phyloP scores from a whole-genome alignment of 768 basidiomycete species.

The Dictyophora rubrovolvata region DNA sequence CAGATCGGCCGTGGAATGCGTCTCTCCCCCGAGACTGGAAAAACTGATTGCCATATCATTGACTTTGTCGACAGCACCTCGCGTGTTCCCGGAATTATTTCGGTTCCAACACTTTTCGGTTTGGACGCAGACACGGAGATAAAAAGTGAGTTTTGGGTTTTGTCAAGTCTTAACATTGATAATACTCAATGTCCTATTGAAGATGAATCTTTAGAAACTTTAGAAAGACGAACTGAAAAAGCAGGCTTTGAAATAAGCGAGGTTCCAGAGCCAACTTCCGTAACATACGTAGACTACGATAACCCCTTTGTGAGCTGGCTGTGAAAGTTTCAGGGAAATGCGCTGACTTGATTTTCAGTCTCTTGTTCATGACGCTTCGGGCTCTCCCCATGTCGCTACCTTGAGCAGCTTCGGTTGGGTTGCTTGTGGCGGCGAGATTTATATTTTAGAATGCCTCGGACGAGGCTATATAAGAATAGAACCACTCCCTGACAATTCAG shows the following conservation, averaged over 20 bases:
- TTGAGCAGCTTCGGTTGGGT: constrained; percentile 69
- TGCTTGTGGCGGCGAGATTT: constrained; percentile 57
- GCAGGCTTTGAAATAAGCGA: constrained; percentile 19
- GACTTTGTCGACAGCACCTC: constrained; percentile 78
- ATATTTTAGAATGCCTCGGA: constrained; percentile 67
- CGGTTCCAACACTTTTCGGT: constrained; percentile 76
- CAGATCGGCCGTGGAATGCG: constrained; percentile 92
- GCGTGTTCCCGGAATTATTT: constrained; percentile 62
- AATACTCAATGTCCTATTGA: background rate
- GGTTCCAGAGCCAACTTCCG: constrained; percentile 46
- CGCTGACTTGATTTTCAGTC: constrained; percentile 13
- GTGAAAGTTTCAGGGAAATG: background rate
- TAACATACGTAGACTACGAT: constrained; percentile 70
- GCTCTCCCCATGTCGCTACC: constrained; percentile 41
- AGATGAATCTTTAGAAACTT: constrained; percentile 44
- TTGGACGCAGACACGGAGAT: constrained; percentile 61
- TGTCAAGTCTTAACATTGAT: background rate
- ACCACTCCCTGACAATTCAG: constrained; percentile 24
- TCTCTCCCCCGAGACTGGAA: constrained; percentile 69
- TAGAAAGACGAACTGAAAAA: constrained; percentile 31
- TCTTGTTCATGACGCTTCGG: constrained; percentile 30
- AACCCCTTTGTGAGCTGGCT: constrained; percentile 44
- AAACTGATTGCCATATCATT: constrained; percentile 77
- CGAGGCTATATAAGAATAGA: constrained; percentile 61
- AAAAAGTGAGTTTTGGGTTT: constrained; percentile 39